Base-by-base conservation (phyloP, 164 flowering plant genomes). In the Umbilicus rupestris region DNA sequence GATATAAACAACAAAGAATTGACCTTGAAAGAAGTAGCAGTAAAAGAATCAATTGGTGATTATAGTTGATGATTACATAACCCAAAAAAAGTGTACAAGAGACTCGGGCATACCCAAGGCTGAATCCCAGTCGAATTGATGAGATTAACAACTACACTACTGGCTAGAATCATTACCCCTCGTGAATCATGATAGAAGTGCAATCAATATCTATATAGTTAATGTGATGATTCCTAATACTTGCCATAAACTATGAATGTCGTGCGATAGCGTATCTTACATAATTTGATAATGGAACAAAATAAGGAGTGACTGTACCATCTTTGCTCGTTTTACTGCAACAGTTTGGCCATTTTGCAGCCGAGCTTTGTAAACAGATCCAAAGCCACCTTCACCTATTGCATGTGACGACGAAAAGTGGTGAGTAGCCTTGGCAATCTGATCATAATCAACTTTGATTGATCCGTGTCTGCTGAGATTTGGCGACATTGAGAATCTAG, bases 321-420 rank as follows among this genome's bases (percentile, higher is more conserved):
- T 86, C 74, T 83, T 91, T 71, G 96, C 99, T 69, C 99, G 84
- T 79, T 94, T 94, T 62, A 94, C 79, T 66, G 99, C 93, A 68
- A 94, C 96, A 42, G 83, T 66, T 41, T 79, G 93, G 47, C 99
- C 97, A 77, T 83, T 87, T 65, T 76, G 84, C 62, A 94, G 79
- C 57, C 77, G 80, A 39, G 86, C 99, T 76, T 72, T 88, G 80
- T 88, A 94, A 37, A 94, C 96, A 70, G 85, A 82, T 66, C 96
- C 99, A 81, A 88, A 89, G 9, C 88, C 96, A 67, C 97, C 97
- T 79, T 89, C 95, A 39, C 99, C 97, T 37, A 94, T 81, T 72
- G 55, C 72, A 14, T 74, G 71, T 14, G 87, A 68, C 57, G 83
- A 77, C 28, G 99, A 87, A 74, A 94, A 94, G 64, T 82, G 88